A percentile compares a stretch with the other conserved stretches of the same genome.
These are phyloP conservation scores for Kandelia obovata DNA, from an alignment of 345 rosid species.

Conservation along the genomic window DNA sequence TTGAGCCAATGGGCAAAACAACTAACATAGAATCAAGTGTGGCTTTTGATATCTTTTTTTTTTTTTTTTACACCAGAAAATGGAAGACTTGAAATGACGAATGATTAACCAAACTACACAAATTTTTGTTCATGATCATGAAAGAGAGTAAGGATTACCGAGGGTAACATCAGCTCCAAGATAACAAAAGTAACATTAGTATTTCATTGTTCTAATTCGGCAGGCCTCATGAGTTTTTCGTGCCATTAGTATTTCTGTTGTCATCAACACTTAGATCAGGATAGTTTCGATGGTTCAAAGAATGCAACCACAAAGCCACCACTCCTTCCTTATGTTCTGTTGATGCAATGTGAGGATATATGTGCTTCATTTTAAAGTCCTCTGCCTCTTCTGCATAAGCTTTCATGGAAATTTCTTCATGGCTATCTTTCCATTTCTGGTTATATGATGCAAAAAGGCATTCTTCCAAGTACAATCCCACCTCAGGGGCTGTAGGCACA, in stretches of 20 bases:
- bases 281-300: slow-evolving; percentile 76
- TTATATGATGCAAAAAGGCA: slow-evolving; percentile 81
- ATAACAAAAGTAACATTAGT: neutral
- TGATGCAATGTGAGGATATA: slow-evolving; percentile 76
- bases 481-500: slow-evolving; percentile 97
- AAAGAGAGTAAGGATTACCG: neutral
- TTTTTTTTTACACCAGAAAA: no score
- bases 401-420: slow-evolving; percentile 84
- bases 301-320: slow-evolving; percentile 92
- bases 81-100: neutral
- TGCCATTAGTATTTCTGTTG: slow-evolving; percentile 8
- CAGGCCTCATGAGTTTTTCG: neutral
- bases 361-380: slow-evolving; percentile 73
- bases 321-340: slow-evolving; percentile 79
- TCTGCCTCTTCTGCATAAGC: slow-evolving; percentile 64
- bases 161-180: neutral
- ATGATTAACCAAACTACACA: neutral
- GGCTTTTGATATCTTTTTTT: no score
- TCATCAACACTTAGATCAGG: slow-evolving; percentile 44
- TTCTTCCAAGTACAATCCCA: slow-evolving; percentile 91
- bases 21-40: no score
- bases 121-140: neutral
- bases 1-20: no score
- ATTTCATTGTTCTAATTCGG: neutral
- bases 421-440: slow-evolving; percentile 74